phyloP scores from a whole-genome alignment of 2,329 filamentous ascomycete species.

The Mycosphaerella arachidis region DNA sequence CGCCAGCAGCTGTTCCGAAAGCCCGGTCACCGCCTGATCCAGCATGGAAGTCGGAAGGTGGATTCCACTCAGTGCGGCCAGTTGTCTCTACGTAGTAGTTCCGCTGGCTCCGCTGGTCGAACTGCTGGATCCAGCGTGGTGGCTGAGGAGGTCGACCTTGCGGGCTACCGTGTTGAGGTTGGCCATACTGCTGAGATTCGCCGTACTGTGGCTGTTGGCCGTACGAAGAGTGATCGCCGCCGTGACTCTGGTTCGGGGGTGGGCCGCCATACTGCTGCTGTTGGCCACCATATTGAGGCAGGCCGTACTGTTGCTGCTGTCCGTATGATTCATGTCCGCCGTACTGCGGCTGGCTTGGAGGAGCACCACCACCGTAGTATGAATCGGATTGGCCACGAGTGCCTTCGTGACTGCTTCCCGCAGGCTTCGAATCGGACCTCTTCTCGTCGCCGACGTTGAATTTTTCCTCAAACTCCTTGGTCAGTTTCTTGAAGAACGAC shows the following conservation, averaged over 20 bases:
- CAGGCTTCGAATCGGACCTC: conserved; percentile 10
- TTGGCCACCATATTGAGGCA: conserved; percentile 22
- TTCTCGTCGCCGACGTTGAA: conserved; percentile 28
- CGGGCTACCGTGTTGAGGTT: conserved; percentile 27
- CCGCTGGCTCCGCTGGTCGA: conserved; percentile 56
- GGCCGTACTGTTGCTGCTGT: conserved; percentile 9
- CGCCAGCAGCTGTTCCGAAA: background rate
- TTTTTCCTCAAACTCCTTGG: conserved; percentile 42
- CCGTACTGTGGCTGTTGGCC: conserved; percentile 23
- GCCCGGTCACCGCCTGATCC: conserved; percentile 13
- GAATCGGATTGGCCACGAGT: conserved; percentile 5
- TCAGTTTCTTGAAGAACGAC: conserved; percentile 47
- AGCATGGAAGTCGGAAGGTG: conserved; percentile 40
- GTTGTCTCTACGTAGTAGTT: conserved; percentile 64
- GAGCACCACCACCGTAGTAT: background rate
- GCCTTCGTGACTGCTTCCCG: conserved; percentile 9
- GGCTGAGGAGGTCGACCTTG: conserved; percentile 48
- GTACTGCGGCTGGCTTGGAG: background rate
- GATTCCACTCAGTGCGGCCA: conserved; percentile 61
- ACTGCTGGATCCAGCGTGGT: conserved; percentile 60
- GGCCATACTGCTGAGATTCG: conserved; percentile 23
- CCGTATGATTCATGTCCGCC: conserved; percentile 8
- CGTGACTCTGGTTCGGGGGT: conserved; percentile 15
- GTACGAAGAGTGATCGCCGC: conserved; percentile 6
- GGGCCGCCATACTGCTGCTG: conserved; percentile 28